Conservation (phyloP, 176 grass and related monocot genomes). For the Zoysia pacifica region DNA sequence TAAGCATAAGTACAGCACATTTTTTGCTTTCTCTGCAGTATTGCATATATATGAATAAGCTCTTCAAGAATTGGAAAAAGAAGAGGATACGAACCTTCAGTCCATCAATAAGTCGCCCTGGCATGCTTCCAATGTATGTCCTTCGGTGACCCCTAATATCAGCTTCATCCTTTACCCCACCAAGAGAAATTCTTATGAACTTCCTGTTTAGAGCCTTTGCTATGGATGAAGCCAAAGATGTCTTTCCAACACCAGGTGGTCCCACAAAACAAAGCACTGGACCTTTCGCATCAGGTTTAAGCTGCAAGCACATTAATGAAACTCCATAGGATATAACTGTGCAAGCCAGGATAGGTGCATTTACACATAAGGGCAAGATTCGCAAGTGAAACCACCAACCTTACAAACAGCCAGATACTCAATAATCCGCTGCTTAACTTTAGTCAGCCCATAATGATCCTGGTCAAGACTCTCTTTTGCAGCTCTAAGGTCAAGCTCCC, state of each 20-base stretch:
- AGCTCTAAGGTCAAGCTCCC: constrained; percentile 81
- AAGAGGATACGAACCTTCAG: constrained; percentile 63
- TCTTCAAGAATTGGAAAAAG: constrained; percentile 31
- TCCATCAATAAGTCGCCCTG: constrained; percentile 95
- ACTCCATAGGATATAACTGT: constrained; percentile 29
- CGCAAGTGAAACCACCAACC: constrained; percentile 52
- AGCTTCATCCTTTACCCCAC: constrained; percentile 97
- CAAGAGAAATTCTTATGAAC: constrained; percentile 97
- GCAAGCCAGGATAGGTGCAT: neutral
- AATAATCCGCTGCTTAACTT: constrained; percentile 96
- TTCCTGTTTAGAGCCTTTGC: constrained; percentile 83
- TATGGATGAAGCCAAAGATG: constrained; percentile 96
- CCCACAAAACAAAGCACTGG: constrained; percentile 97
- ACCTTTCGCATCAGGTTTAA: constrained; percentile 96
- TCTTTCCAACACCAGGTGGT: constrained; percentile 98
- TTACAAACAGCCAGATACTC: constrained; percentile 98
- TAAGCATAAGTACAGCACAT: neutral
- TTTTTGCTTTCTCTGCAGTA: neutral
- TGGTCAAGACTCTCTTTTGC: constrained; percentile 88
- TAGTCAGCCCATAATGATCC: constrained; percentile 87
- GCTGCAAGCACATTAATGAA: constrained; percentile 53
- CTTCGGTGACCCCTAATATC: constrained; percentile 98
- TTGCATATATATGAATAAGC: constrained; percentile 8
- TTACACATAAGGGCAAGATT: constrained; percentile 11
- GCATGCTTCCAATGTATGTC: constrained; percentile 99